Evolutionary conservation across 1,139 yeast genomes (phyloP), one percentile per base, ranked within the genome.

Genomic region (Zygoascus sp.): DNA sequence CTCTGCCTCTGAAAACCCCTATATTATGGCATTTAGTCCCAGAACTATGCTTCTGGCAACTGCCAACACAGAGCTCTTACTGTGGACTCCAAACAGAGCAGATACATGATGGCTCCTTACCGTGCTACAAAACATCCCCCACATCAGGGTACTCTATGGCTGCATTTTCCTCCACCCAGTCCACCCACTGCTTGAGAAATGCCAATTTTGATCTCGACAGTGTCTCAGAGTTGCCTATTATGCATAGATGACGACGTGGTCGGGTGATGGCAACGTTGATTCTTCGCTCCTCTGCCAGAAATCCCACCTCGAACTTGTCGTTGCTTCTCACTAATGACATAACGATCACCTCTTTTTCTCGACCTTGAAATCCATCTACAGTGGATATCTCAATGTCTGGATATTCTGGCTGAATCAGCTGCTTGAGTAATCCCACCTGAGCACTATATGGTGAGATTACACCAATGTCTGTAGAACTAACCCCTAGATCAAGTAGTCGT

Each of bases 201-300:
- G 65, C 63, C 23, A 77, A 69, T 2, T 67, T 66, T 51, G 67
- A 68, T 11, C 42, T 17, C 71, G 61, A 84, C 80, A 25, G 86
- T 76, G 80, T 77, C 57, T 85, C 95, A 68, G 86, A 75, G 64
- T 92, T 95, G 1, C 97, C 97, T 44, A 92, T 70, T 0, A 92
- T 77, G 59, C 94, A 86, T 6, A 92, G 69, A 57, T 90, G 97
- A 51, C 92, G 72, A 59, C 84, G 83, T 2, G 97, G 88, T 54
- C 98, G 73, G 0, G 97, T 89, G 66, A 90, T 88, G 2, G 97
- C 96, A 34, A 90, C 97, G 60, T 89, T 89, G 47, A 88, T 69
- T 34, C 70, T 54, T 28, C 89, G 68, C 49, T 76, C 74, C 56
- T 88, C 96, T 35, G 74, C 73, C 49, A 88, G 67, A 59, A 88